Percentiles rank a stretch among this genome's conserved stretches.
phyloP scores from a whole-genome alignment of 2,329 filamentous ascomycete species.

The Leptographium procerum region DNA sequence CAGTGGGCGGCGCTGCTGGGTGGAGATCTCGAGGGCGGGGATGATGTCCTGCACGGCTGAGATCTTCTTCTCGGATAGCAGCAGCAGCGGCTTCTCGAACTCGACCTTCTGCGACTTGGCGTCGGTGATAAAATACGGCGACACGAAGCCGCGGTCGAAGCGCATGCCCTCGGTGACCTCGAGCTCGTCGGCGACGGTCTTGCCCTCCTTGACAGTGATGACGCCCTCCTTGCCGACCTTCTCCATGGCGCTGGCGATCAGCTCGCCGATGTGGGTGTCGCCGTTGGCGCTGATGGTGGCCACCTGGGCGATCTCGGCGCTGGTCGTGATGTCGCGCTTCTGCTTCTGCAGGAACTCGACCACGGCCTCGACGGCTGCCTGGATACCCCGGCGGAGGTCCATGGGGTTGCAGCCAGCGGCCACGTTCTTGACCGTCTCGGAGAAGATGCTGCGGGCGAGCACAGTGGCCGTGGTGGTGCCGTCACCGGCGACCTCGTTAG shows the following conservation, averaged over 20 bases:
- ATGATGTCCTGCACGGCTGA: constrained; percentile 98
- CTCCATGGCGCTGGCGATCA: constrained; percentile 98
- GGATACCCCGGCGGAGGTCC: constrained; percentile 94
- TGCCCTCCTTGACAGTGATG: constrained; percentile 99
- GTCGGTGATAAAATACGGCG: constrained; percentile 99
- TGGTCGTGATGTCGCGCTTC: constrained; percentile 97
- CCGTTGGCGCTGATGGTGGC: constrained; percentile 98
- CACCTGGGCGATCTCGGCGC: constrained; percentile 92
- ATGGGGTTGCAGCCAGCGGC: constrained; percentile 99
- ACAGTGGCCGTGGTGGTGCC: constrained; percentile 97
- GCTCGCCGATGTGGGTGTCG: constrained; percentile 84
- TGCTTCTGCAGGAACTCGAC: constrained; percentile 90
- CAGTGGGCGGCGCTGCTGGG: constrained; percentile 85
- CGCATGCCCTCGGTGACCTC: constrained; percentile 99
- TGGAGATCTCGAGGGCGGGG: constrained; percentile 92
- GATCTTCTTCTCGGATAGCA: constrained; percentile 99
- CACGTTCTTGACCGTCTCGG: constrained; percentile 99
- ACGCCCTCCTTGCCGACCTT: constrained; percentile 99
- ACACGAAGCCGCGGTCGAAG: constrained; percentile 97
- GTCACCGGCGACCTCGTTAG: constrained; percentile 97
- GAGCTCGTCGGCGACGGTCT: constrained; percentile 94
- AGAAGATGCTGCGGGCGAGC: constrained; percentile 95
- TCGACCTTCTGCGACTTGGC: constrained; percentile 98
- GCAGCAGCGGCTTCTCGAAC: constrained; percentile 98
- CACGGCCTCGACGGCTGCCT: constrained; percentile 89